These are phyloP conservation scores for Dactylellina parvicollis DNA, from an alignment of 2,329 filamentous ascomycete species.

Conservation along the genomic window DNA sequence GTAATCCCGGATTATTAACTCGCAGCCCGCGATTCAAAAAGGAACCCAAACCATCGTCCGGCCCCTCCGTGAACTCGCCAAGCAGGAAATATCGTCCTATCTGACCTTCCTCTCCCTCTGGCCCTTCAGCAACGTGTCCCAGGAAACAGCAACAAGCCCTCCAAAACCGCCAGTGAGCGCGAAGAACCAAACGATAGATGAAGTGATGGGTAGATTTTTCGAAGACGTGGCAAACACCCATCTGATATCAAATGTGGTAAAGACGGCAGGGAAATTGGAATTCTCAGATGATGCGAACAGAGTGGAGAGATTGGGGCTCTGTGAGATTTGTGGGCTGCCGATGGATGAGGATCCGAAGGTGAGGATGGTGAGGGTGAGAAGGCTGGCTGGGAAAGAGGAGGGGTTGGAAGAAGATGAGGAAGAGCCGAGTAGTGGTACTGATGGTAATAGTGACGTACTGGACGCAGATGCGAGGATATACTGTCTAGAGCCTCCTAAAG, in stretches of 20 bases:
- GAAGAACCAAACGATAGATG: slow-evolving; percentile 86
- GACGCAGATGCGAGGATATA: slow-evolving; percentile 47
- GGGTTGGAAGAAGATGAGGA: slow-evolving; percentile 58
- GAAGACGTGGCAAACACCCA: slow-evolving; percentile 63
- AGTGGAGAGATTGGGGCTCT: slow-evolving; percentile 33
- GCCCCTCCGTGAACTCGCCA: slow-evolving; percentile 84
- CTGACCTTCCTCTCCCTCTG: slow-evolving; percentile 62
- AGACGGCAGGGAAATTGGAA: slow-evolving; percentile 84
- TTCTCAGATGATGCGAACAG: slow-evolving; percentile 60
- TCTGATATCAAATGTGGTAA: slow-evolving; percentile 87
- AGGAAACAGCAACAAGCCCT: slow-evolving; percentile 61
- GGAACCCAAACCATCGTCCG: slow-evolving; percentile 70
- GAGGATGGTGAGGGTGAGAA: slow-evolving; percentile 50
- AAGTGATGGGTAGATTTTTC: slow-evolving; percentile 90
- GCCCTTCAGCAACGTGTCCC: slow-evolving; percentile 65
- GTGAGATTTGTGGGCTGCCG: slow-evolving; percentile 57
- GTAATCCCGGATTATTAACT: not conserved
- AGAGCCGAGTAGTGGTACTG: not conserved
- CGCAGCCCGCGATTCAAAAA: not conserved
- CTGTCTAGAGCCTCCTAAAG: slow-evolving; percentile 58
- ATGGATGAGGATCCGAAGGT: slow-evolving; percentile 55
- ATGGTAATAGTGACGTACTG: slow-evolving; percentile 63
- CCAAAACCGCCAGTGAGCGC: slow-evolving; percentile 67
- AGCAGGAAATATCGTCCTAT: slow-evolving; percentile 79
- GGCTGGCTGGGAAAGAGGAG: slow-evolving; percentile 28